phyloP scores from a whole-genome alignment of 1,284 basidiomycete genomes.

The Ganoderma multipileum region DNA sequence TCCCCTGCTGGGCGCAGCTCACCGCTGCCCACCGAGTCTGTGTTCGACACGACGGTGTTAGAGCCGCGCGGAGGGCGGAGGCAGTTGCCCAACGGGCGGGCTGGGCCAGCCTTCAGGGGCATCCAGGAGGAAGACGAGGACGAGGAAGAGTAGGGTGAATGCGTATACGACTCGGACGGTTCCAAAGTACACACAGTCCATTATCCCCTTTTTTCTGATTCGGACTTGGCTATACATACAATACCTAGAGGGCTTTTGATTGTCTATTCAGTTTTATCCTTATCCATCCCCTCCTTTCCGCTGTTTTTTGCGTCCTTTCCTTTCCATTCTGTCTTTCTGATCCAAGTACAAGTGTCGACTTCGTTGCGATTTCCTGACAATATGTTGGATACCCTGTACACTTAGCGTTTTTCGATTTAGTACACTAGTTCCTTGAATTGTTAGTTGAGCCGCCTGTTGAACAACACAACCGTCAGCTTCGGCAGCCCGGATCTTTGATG shows the following conservation, averaged over 20 bases:
- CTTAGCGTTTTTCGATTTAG: not conserved
- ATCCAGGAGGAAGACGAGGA: conserved; percentile 83
- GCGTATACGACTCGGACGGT: not conserved
- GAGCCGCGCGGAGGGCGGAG: conserved; percentile 59
- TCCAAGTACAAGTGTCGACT: not conserved
- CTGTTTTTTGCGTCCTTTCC: conserved; percentile 1
- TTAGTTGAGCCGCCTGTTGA: not conserved
- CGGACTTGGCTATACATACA: conserved; percentile 24
- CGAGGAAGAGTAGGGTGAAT: conserved; percentile 63
- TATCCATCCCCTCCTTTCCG: conserved; percentile 10
- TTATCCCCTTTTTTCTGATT: not conserved
- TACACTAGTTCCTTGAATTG: not conserved
- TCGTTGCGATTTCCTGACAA: not conserved
- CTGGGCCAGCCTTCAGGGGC: conserved; percentile 67
- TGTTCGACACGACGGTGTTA: conserved; percentile 53
- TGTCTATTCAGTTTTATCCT: conserved; percentile 3
- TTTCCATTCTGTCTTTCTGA: conserved; percentile 1
- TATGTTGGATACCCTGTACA: conserved; percentile 11
- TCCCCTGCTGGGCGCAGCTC: conserved; percentile 65
- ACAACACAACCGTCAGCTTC: not conserved
- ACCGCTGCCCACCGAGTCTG: conserved; percentile 58
- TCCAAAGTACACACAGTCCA: not conserved
- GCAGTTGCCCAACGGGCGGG: conserved; percentile 66
- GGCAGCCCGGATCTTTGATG: not conserved
- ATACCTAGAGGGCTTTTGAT: conserved; percentile 15